A percentile compares a stretch with the other conserved stretches of the same genome.
phyloP scores from a whole-genome alignment of 176 grass and related monocot genomes.

The Alopecurus myosuroides region DNA sequence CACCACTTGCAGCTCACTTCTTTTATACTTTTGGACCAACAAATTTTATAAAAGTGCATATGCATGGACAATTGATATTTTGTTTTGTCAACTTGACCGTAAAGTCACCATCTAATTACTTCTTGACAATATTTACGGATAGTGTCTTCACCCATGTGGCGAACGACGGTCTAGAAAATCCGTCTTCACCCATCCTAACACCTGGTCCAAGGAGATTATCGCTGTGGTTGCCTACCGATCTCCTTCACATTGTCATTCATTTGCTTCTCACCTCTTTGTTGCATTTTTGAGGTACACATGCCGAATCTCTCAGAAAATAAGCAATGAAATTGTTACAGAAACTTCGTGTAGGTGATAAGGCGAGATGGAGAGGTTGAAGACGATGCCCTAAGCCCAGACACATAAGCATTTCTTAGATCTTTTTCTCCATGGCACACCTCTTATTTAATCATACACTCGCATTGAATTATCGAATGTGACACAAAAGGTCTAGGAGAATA shows the following conservation, averaged over 20 bases:
- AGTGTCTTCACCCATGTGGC: no score
- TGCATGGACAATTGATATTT: no score
- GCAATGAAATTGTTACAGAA: neutral
- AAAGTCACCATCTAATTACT: no score
- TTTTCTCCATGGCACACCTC: neutral
- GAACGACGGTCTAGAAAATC: neutral
- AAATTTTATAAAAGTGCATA: no score
- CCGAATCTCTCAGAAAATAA: neutral
- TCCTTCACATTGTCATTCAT: neutral
- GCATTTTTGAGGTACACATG: neutral
- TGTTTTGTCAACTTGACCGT: no score
- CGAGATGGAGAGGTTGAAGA: neutral
- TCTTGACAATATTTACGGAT: no score
- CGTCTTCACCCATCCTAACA: neutral
- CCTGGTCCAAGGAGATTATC: neutral
- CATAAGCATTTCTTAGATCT: neutral
- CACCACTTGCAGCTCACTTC: no score
- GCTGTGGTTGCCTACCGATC: accelerated
- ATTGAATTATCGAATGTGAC: neutral
- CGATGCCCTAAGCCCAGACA: neutral
- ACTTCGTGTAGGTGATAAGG: neutral
- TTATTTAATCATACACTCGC: neutral
- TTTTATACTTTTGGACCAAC: no score
- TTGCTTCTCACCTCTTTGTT: no score
- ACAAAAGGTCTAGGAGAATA: neutral